phyloP scores from a whole-genome alignment of 768 basidiomycete species.

The Tylopilus sp. region DNA sequence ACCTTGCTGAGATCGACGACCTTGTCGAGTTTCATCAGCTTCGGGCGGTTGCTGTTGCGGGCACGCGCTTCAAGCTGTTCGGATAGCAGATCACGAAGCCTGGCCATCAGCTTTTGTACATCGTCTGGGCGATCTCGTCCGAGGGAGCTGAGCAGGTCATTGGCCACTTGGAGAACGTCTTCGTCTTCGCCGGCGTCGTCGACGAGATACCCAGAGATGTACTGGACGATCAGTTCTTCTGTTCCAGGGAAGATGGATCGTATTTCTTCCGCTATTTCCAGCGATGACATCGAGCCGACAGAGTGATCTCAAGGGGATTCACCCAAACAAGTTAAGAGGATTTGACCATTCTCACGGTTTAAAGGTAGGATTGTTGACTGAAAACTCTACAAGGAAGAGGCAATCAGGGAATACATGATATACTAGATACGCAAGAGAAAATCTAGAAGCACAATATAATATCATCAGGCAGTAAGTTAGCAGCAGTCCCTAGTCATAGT shows the following conservation, averaged over 20 bases:
- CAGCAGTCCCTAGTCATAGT: conserved; percentile 12
- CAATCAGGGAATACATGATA: conserved; percentile 15
- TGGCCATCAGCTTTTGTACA: conserved; percentile 63
- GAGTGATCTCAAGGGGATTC: not conserved
- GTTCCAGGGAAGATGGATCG: conserved; percentile 66
- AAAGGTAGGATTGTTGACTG: not conserved
- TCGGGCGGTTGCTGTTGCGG: conserved; percentile 58
- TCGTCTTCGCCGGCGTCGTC: conserved; percentile 89
- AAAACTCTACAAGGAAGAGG: not conserved
- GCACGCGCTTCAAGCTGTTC: conserved; percentile 59
- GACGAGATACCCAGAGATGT: conserved; percentile 82
- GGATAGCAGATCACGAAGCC: conserved; percentile 59
- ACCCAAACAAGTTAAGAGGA: not conserved
- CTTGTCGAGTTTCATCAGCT: conserved; percentile 74
- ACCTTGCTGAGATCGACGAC: conserved; percentile 87
- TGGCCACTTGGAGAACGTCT: conserved; percentile 75
- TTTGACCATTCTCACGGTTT: not conserved
- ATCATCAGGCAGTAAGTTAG: conserved; percentile 14
- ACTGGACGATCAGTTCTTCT: conserved; percentile 83
- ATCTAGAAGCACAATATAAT: conserved; percentile 27
- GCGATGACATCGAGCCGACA: conserved; percentile 52
- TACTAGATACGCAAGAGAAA: conserved; percentile 15
- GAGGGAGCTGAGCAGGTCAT: conserved; percentile 73
- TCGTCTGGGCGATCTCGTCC: conserved; percentile 56
- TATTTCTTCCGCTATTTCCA: conserved; percentile 79